These are phyloP conservation scores for Durotheca rogersii DNA, from an alignment of 495 filamentous ascomycete genomes.

Conservation along the genomic window DNA sequence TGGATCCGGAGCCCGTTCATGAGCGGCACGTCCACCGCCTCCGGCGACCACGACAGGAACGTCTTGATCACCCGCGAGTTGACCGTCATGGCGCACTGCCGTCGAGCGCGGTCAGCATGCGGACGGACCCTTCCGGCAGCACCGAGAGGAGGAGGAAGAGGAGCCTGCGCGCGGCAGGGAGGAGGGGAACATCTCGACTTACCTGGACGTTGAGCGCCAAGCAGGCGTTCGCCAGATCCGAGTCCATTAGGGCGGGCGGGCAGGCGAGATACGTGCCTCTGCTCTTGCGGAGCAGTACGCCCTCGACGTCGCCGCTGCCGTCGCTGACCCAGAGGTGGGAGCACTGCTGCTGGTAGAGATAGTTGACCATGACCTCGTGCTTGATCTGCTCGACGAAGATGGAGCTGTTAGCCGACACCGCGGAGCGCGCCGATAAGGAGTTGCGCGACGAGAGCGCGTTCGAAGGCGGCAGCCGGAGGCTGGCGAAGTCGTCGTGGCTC, in stretches of 20 bases:
- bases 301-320: slow-evolving; percentile 64
- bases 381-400: slow-evolving; percentile 72
- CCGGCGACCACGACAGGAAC: slow-evolving; percentile 68
- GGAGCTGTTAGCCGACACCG: slow-evolving; percentile 52
- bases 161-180: too few relatives aligned
- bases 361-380: slow-evolving; percentile 82
- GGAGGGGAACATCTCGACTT: too few relatives aligned
- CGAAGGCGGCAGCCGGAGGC: slow-evolving; percentile 49
- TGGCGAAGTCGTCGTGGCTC: slow-evolving; percentile 38
- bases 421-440: slow-evolving; percentile 50
- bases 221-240: slow-evolving; percentile 61
- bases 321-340: slow-evolving; percentile 69
- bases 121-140: too few relatives aligned
- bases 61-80: slow-evolving; percentile 75
- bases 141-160: too few relatives aligned
- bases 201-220: slow-evolving; percentile 69
- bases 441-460: slow-evolving; percentile 50
- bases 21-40: slow-evolving; percentile 70
- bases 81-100: slow-evolving; percentile 74
- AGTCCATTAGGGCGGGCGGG: slow-evolving; percentile 59
- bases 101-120: too few relatives aligned
- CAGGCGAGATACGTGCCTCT: slow-evolving; percentile 68
- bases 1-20: slow-evolving; percentile 73
- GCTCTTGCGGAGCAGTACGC: slow-evolving; percentile 67
- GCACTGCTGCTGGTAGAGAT: slow-evolving; percentile 76